Percentiles rank a stretch among this genome's conserved stretches.
These are phyloP conservation scores for Metschnikowia koreensis DNA, from an alignment of 805 yeast genomes.

Conservation along the genomic window DNA sequence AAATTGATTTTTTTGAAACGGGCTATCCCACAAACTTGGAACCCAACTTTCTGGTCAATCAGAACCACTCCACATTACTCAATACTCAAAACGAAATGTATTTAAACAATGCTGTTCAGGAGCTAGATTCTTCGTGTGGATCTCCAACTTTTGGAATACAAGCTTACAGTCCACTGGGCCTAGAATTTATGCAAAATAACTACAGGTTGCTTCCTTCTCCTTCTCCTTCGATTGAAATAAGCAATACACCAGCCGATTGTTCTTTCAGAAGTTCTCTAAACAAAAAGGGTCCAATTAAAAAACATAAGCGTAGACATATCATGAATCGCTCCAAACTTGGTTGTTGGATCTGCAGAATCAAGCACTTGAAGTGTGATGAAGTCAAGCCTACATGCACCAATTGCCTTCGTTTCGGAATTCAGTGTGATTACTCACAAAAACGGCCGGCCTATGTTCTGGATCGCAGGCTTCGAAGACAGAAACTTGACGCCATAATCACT, in stretches of 20 bases:
- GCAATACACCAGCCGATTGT: not conserved
- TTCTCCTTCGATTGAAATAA: too few species aligned
- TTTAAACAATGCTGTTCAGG: slow-evolving; percentile 11
- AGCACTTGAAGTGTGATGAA: slow-evolving; percentile 46
- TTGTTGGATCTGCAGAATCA: slow-evolving; percentile 47
- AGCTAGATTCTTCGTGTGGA: slow-evolving; percentile 11
- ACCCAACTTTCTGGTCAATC: not conserved
- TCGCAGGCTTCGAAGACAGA: slow-evolving; percentile 32
- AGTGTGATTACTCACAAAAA: slow-evolving; percentile 39
- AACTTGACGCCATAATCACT: slow-evolving; percentile 28
- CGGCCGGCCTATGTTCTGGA: slow-evolving; percentile 42
- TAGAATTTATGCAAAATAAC: not conserved
- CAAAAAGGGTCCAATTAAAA: slow-evolving; percentile 21
- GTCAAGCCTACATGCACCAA: slow-evolving; percentile 35
- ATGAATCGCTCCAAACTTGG: slow-evolving; percentile 43
- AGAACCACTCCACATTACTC: not conserved
- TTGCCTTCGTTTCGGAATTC: slow-evolving; percentile 40
- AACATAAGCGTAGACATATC: slow-evolving; percentile 38
- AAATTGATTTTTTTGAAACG: too few species aligned
- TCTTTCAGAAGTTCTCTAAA: not conserved
- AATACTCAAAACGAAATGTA: not conserved
- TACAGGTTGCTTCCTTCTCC: too few species aligned
- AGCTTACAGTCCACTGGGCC: not conserved
- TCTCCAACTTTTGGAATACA: not conserved
- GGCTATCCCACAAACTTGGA: too few species aligned